Percentiles rank a stretch among this genome's conserved stretches.
These are phyloP conservation scores for Groenewaldozyma sp. DNA, from an alignment of 1,139 yeast species.

Conservation along the genomic window DNA sequence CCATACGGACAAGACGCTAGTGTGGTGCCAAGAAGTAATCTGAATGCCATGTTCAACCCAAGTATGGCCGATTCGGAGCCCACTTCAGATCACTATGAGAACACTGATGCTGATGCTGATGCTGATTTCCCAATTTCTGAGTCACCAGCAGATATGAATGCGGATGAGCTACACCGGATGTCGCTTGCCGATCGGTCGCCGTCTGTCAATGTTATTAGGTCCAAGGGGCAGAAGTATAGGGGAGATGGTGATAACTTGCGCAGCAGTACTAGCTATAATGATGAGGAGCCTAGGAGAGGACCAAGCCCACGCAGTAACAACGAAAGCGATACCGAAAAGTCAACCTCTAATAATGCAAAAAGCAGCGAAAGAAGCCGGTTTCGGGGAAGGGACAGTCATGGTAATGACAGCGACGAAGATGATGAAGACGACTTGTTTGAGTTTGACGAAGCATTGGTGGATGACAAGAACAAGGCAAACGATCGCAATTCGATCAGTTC, in stretches of 20 bases:
- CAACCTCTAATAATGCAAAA: too few species aligned
- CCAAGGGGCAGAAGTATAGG: too few species aligned
- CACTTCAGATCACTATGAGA: neutral
- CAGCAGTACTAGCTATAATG: too few species aligned
- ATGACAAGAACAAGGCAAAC: neutral
- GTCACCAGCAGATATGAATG: neutral
- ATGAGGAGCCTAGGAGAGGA: too few species aligned
- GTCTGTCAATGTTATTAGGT: too few species aligned
- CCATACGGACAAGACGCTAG: neutral
- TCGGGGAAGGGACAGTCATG: neutral
- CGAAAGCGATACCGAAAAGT: too few species aligned
- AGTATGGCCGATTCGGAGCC: neutral
- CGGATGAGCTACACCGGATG: neutral
- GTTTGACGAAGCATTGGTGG: slow-evolving; percentile 18
- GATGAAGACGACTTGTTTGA: slow-evolving; percentile 17
- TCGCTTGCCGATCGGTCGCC: too few species aligned
- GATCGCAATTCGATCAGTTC: too few species aligned
- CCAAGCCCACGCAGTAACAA: too few species aligned
- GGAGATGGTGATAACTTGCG: too few species aligned
- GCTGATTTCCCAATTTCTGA: neutral
- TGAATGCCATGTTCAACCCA: neutral
- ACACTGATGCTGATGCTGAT: slow-evolving; percentile 1
- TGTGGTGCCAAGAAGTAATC: too few species aligned
- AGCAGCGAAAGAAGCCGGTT: too few species aligned
- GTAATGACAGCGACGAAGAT: slow-evolving; percentile 3